phyloP scores from a whole-genome alignment of 2,329 filamentous ascomycete species.

The Talaromyces marneffei region DNA sequence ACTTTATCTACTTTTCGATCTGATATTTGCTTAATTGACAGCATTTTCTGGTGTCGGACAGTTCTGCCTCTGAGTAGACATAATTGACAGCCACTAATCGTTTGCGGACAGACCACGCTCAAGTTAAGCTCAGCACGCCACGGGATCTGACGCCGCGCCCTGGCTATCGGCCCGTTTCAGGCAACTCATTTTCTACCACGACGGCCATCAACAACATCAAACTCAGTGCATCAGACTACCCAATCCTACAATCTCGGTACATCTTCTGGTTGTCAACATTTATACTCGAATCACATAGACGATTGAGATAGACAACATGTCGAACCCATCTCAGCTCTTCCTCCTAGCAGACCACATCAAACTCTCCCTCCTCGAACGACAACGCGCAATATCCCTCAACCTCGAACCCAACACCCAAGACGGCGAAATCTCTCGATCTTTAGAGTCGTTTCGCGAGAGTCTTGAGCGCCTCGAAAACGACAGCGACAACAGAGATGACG shows the following conservation, averaged over 20 bases:
- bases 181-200: slow-evolving; percentile 7
- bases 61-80: background rate
- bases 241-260: too few relatives aligned
- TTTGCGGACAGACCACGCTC: slow-evolving; percentile 1
- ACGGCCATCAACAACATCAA: background rate
- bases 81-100: background rate
- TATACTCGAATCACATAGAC: too few relatives aligned
- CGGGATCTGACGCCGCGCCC: slow-evolving; percentile 3
- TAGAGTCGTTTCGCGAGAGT: slow-evolving; percentile 79
- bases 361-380: slow-evolving; percentile 84
- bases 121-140: background rate
- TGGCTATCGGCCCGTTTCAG: slow-evolving; percentile 7
- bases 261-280: background rate
- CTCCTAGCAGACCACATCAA: slow-evolving; percentile 96
- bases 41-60: background rate
- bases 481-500: slow-evolving; percentile 42
- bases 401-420: slow-evolving; percentile 76
- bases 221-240: background rate
- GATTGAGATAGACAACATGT: slow-evolving; percentile 27
- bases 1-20: background rate
- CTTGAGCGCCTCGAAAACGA: slow-evolving; percentile 61
- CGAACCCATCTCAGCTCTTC: slow-evolving; percentile 68
- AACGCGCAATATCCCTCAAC: slow-evolving; percentile 75
- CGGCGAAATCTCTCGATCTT: slow-evolving; percentile 77
- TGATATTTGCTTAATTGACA: background rate